Percentiles rank a stretch among this genome's conserved stretches.
These are phyloP conservation scores for Papiliotrema laurentii DNA, from an alignment of 1,284 basidiomycete genomes.

Conservation along the genomic window DNA sequence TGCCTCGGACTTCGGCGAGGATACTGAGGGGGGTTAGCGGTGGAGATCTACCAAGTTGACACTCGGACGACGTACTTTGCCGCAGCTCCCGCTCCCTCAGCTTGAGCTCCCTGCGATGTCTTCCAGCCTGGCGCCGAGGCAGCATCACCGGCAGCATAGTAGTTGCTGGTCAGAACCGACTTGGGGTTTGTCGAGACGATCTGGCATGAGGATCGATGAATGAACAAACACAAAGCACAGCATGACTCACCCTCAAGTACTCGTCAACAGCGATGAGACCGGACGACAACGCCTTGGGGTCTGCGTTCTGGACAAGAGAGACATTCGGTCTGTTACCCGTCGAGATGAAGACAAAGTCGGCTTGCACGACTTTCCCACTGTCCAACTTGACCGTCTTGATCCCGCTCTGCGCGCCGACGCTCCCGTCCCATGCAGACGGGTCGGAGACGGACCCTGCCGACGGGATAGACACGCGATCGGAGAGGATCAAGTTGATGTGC, in stretches of 20 bases:
- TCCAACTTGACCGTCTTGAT: conserved; percentile 30
- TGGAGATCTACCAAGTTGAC: not conserved
- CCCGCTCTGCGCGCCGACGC: conserved; percentile 25
- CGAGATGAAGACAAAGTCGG: conserved; percentile 50
- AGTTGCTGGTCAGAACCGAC: conserved; percentile 24
- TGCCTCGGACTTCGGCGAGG: conserved; percentile 26
- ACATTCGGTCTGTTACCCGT: conserved; percentile 49
- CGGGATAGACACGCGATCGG: conserved; percentile 38
- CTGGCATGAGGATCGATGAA: conserved; percentile 4
- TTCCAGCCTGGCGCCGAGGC: conserved; percentile 35
- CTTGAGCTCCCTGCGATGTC: conserved; percentile 31
- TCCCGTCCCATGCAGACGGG: conserved; percentile 28
- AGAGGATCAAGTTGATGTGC: conserved; percentile 41
- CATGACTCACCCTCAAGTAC: conserved; percentile 28
- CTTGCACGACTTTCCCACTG: conserved; percentile 37
- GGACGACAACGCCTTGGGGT: conserved; percentile 31
- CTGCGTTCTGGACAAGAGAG: conserved; percentile 29
- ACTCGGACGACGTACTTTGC: conserved; percentile 21
- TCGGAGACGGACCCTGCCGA: conserved; percentile 2
- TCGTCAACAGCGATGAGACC: conserved; percentile 43
- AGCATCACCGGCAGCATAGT: conserved; percentile 46
- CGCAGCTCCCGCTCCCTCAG: conserved; percentile 30
- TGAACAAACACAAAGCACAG: not conserved
- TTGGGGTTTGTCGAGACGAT: conserved; percentile 14
- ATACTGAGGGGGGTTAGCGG: conserved; percentile 20